Conservation (phyloP, 2,329 filamentous ascomycete genomes). For the Emmonsiellopsis sp. region DNA sequence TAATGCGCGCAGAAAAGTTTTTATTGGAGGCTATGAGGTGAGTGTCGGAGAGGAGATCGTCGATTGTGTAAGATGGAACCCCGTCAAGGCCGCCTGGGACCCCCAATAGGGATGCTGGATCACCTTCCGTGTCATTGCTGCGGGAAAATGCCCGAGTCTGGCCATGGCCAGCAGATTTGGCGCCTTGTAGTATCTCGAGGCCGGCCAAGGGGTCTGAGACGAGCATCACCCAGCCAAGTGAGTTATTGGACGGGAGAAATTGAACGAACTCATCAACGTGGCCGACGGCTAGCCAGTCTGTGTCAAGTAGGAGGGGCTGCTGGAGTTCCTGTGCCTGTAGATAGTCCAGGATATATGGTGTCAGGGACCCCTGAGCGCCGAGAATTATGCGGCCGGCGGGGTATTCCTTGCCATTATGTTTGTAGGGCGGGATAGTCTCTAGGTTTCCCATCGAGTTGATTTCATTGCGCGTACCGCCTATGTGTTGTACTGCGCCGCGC, state of each 20-base stretch:
- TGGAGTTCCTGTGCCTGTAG: slow-evolving; percentile 28
- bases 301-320: slow-evolving; percentile 25
- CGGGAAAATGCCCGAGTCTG: slow-evolving; percentile 5
- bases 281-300: slow-evolving; percentile 22
- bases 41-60: slow-evolving; percentile 4
- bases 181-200: slow-evolving; percentile 16
- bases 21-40: slow-evolving; percentile 3
- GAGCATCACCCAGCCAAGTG: slow-evolving; percentile 14
- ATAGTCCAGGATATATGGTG: slow-evolving; percentile 18
- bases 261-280: slow-evolving; percentile 30
- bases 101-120: neutral
- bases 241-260: slow-evolving; percentile 19
- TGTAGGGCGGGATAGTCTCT: slow-evolving; percentile 30
- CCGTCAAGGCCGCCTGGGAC: slow-evolving; percentile 6
- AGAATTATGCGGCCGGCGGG: slow-evolving; percentile 17
- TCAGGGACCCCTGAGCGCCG: slow-evolving; percentile 9
- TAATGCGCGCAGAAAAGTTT: slow-evolving; percentile 3
- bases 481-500: slow-evolving; percentile 24
- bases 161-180: slow-evolving; percentile 17
- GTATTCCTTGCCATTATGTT: slow-evolving; percentile 9
- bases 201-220: slow-evolving; percentile 15
- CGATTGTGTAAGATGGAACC: slow-evolving; percentile 7
- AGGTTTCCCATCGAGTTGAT: slow-evolving; percentile 25
- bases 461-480: slow-evolving; percentile 11
- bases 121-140: slow-evolving; percentile 3